Base-by-base conservation (phyloP, 192 early-diverging fungal species). In the Podila epicladia region DNA sequence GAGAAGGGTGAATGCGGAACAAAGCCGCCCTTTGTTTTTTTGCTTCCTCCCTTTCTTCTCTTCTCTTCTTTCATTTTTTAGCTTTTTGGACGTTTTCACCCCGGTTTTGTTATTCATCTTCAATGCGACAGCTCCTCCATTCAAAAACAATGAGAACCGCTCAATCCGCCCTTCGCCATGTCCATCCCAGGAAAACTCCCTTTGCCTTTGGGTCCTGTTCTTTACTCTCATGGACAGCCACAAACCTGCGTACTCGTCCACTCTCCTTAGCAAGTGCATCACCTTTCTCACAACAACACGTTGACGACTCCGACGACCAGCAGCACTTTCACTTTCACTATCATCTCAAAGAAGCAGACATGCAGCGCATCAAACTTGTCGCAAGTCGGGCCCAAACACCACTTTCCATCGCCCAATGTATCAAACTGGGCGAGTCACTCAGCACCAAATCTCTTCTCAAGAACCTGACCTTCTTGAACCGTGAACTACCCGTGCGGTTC, bases 401-500 rank as follows among this genome's bases (percentile, higher is more conserved):
- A 5, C 62, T 80, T 9, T 80, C 77, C 28, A 80, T 80, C 29
- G 60, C 71, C n/a, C 70, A 80, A 12, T 72, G 71, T 24, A 51
- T 80, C 15, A 72, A 69, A 35, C 71, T 80, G 0, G 77, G 77
- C 20, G 59, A 69, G 15, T 61, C 70, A 9, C 61, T 80, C 19
- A 73, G 71, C 62, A 48, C 77, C 26, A 69, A 69, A 24, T 72
- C 77, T 6, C 62, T 80, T 6, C 66, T 73, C 62, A 80, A 73
- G 67, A 80, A 80, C 71, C 35, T 80, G 9, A 12, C 53, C 4
- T 80, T 80, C 35, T 29, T 80, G 41, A 80, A 80, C 37, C 49
- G 71, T 28, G 77, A 80, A 58, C 49, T 80, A 5, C 77, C 77
- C 1, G 71, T 73, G 5, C 71, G 77, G 33, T 80, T 80, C 32